phyloP scores from a whole-genome alignment of 108 stramenopile species.

The Parietichytrium sp. region DNA sequence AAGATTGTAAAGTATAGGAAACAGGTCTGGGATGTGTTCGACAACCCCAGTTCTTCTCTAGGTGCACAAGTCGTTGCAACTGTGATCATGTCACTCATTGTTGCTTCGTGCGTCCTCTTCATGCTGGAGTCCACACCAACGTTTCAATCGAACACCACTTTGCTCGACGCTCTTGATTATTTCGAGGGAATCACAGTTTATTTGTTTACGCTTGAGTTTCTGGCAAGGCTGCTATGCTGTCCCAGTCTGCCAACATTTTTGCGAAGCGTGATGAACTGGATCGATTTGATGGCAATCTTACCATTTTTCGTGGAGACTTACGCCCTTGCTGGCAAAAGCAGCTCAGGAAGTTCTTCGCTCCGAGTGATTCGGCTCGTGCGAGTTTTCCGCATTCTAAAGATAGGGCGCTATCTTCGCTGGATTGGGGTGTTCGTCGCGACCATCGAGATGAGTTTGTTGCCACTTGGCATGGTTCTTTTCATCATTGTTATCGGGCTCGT shows the following conservation, averaged over 20 bases:
- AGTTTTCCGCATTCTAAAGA: conserved; percentile 42
- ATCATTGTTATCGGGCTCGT: conserved; percentile 6
- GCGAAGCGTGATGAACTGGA: conserved; percentile 22
- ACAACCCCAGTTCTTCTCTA: background rate
- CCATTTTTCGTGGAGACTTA: conserved; percentile 46
- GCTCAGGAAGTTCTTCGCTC: background rate
- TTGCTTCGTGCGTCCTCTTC: background rate
- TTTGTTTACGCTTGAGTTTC: conserved; percentile 44
- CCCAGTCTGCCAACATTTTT: background rate
- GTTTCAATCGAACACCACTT: background rate
- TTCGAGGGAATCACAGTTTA: conserved; percentile 38
- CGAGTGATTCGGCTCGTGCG: conserved; percentile 44
- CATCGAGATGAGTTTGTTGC: background rate
- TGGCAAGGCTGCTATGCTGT: background rate
- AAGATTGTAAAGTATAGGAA: background rate
- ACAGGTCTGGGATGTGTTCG: conserved; percentile 1
- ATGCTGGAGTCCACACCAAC: background rate
- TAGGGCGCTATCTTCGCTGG: conserved; percentile 30
- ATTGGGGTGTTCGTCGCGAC: background rate
- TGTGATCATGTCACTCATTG: conserved; percentile 20
- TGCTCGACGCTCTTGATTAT: background rate
- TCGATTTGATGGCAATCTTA: conserved; percentile 48
- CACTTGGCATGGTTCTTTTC: conserved; percentile 31
- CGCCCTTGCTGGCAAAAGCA: background rate
- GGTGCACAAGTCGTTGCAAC: background rate